Percentiles rank a stretch among this genome's conserved stretches.
These are phyloP conservation scores for Stenogyne calaminthoides DNA, from an alignment of 305 asterid genomes.

Conservation along the genomic window DNA sequence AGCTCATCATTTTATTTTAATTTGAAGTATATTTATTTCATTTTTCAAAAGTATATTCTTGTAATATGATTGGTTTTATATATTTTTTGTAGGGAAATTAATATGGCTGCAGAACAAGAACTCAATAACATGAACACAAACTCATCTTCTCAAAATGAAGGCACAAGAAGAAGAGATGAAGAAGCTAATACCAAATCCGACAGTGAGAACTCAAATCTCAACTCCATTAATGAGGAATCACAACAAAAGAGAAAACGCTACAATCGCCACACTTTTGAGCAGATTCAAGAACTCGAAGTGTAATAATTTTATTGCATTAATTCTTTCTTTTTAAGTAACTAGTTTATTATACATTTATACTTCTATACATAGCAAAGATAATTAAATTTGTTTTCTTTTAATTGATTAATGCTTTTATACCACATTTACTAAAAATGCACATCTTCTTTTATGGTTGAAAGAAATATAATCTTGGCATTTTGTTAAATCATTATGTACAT, in stretches of 20 bases:
- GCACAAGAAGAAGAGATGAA: conserved; percentile 11
- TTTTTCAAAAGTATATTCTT: neutral
- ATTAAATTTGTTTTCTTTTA: neutral
- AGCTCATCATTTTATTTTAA: no score
- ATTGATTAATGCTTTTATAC: neutral
- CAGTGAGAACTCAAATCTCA: conserved; percentile 18
- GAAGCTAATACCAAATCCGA: conserved; percentile 31
- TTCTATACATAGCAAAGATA: neutral
- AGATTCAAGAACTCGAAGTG: conserved; percentile 58
- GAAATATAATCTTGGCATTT: neutral
- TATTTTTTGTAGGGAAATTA: neutral
- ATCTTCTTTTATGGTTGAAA: neutral
- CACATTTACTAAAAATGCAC: neutral
- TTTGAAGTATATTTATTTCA: neutral
- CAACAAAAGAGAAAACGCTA: conserved; percentile 41
- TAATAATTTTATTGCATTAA: conserved; percentile 17
- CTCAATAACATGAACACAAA: neutral
- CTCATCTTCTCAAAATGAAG: neutral
- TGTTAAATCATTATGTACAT: no score
- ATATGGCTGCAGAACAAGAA: neutral
- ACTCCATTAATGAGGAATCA: conserved; percentile 31
- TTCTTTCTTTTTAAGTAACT: neutral
- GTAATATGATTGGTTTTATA: neutral
- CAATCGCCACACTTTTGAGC: conserved; percentile 52
- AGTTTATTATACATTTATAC: neutral